Evolutionary conservation across 129 eudicot genomes (phyloP).

Genomic region (Calendula officinalis): DNA sequence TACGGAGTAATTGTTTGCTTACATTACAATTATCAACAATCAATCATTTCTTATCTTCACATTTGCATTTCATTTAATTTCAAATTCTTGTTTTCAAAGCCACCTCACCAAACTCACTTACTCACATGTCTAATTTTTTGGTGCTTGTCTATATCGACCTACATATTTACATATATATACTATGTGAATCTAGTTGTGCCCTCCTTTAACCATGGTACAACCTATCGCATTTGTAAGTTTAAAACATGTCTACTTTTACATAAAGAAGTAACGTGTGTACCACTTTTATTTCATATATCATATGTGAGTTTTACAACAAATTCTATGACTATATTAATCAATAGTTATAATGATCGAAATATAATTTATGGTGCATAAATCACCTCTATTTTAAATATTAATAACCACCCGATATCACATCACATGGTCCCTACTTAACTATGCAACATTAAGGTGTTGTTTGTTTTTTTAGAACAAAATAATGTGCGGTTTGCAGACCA

Average conservation of each 20-base stretch:
- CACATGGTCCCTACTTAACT: conserved; percentile 2
- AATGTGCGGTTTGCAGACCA: no score
- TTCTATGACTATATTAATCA: no score
- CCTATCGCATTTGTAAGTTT: conserved; percentile 4
- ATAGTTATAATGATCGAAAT: no score
- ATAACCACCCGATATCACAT: background rate
- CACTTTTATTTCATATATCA: no score
- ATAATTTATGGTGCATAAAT: no score
- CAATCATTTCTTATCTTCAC: conserved; percentile 35
- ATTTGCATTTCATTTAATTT: conserved; percentile 19
- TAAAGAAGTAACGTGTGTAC: no score
- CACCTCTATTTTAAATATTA: no score
- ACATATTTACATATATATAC: background rate
- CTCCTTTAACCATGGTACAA: background rate
- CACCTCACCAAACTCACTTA: conserved; percentile 14
- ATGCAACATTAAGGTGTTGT: no score
- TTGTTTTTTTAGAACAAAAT: no score
- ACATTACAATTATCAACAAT: conserved; percentile 31
- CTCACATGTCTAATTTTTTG: conserved; percentile 17
- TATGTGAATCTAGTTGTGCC: conserved; percentile 12
- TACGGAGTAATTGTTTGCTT: conserved; percentile 23
- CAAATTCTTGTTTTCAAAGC: conserved; percentile 38
- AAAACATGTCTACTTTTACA: conserved; percentile 1
- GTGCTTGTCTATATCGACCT: conserved; percentile 7
- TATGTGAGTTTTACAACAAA: no score